A percentile compares a stretch with the other conserved stretches of the same genome.
phyloP scores from a whole-genome alignment of 1,284 basidiomycete species.

The Schizophyllum amplum region DNA sequence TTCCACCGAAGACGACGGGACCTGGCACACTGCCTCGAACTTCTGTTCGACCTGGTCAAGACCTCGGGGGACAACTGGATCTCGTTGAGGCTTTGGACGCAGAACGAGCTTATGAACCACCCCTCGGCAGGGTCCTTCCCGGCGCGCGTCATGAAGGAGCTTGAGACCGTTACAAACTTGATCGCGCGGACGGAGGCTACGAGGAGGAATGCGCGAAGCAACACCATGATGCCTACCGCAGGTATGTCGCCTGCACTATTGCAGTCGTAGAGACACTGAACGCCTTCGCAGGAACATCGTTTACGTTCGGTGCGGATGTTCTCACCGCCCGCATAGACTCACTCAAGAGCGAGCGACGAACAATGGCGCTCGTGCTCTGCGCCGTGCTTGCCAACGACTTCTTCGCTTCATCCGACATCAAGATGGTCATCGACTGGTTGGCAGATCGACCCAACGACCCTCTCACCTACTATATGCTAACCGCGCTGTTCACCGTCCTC shows the following conservation, averaged over 20 bases:
- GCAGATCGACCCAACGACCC: constrained; percentile 51
- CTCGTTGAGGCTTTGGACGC: constrained; percentile 6
- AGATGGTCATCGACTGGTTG: constrained; percentile 60
- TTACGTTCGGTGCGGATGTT: constrained; percentile 54
- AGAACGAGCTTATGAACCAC: constrained; percentile 24
- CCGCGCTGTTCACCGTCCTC: constrained; percentile 58
- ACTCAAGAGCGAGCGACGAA: constrained; percentile 62
- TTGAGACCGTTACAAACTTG: constrained; percentile 33
- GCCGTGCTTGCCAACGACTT: constrained; percentile 58
- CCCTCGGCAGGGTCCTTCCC: constrained; percentile 40
- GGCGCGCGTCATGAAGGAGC: constrained; percentile 44
- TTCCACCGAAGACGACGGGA: constrained; percentile 62
- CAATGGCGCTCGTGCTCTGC: constrained; percentile 54
- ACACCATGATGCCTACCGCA: background rate
- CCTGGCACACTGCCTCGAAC: constrained; percentile 53
- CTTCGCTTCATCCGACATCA: constrained; percentile 50
- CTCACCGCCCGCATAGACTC: constrained; percentile 61
- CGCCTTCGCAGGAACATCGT: constrained; percentile 27
- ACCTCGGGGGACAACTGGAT: constrained; percentile 31
- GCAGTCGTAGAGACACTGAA: constrained; percentile 4
- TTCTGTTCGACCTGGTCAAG: constrained; percentile 26
- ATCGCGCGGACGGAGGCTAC: constrained; percentile 29
- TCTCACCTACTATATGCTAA: constrained; percentile 67
- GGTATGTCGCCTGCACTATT: background rate
- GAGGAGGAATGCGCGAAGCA: background rate